Evolutionary conservation across 2,329 filamentous ascomycete genomes (phyloP).

Genomic region (Myrmaecium sp.): DNA sequence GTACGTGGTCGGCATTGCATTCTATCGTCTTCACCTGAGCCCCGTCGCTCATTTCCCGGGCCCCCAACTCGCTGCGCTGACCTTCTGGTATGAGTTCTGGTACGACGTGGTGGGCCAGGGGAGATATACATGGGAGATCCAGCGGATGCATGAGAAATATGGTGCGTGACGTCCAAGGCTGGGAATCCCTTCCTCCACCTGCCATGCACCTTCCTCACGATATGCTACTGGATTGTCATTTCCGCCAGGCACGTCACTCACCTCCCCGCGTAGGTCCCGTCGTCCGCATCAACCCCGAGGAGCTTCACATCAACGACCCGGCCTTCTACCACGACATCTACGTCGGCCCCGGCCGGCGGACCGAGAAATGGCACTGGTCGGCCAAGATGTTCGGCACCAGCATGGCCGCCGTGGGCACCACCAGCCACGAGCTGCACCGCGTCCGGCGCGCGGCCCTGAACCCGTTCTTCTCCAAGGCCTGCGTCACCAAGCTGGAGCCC

Average conservation of each 20-base stretch:
- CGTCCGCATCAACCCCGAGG: conserved; percentile 9
- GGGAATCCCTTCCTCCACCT: too few species aligned
- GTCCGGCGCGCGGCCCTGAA: conserved; percentile 14
- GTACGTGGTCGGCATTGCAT: not conserved
- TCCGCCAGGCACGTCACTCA: too few species aligned
- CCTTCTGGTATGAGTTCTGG: conserved; percentile 8
- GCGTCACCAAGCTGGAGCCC: conserved; percentile 8
- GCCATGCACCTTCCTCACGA: too few species aligned
- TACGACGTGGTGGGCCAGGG: conserved; percentile 7
- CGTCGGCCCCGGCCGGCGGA: conserved; percentile 8
- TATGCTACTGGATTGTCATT: too few species aligned
- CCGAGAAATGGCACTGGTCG: conserved; percentile 9
- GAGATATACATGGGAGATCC: conserved; percentile 5
- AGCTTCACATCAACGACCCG: conserved; percentile 10
- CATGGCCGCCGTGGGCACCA: conserved; percentile 9
- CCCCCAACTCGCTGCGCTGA: conserved; percentile 7
- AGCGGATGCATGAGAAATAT: conserved; percentile 7
- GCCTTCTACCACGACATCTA: conserved; percentile 16
- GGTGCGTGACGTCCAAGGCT: too few species aligned
- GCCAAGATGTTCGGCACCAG: conserved; percentile 13
- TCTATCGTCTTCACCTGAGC: conserved; percentile 7
- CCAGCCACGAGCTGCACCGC: conserved; percentile 15
- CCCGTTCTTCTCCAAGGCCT: conserved; percentile 18
- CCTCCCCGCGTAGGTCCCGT: conserved; percentile 9
- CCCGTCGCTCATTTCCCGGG: conserved; percentile 7